Percentiles rank a stretch among this genome's conserved stretches.
These are phyloP conservation scores for Vanrija sp. DNA, from an alignment of 1,284 basidiomycete species.

Conservation along the genomic window DNA sequence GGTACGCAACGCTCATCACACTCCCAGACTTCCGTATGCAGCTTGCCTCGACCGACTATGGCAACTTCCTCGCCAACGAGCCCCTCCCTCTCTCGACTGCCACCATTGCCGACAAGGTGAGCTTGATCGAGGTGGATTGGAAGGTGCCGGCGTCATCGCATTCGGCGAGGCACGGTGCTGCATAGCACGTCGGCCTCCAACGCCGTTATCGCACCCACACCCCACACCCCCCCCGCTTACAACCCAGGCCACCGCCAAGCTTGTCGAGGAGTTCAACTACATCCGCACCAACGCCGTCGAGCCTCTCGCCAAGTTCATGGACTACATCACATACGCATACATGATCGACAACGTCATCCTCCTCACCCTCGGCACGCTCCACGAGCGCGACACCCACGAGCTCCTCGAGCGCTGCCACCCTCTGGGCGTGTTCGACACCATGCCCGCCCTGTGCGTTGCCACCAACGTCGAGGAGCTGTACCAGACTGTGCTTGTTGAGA, in stretches of 20 bases:
- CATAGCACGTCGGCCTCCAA: background rate
- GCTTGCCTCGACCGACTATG: slow-evolving; percentile 93
- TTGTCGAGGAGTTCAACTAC: slow-evolving; percentile 51
- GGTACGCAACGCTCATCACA: background rate
- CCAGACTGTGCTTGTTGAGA: slow-evolving; percentile 94
- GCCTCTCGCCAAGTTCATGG: slow-evolving; percentile 87
- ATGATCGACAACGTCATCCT: slow-evolving; percentile 99
- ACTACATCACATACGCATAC: slow-evolving; percentile 96
- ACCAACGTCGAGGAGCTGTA: slow-evolving; percentile 99
- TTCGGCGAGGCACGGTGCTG: background rate
- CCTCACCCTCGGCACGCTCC: slow-evolving; percentile 94
- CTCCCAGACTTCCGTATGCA: slow-evolving; percentile 81
- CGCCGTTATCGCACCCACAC: background rate
- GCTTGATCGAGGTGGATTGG: background rate
- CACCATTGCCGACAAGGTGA: slow-evolving; percentile 80
- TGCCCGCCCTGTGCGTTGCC: slow-evolving; percentile 98
- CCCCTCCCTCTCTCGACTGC: slow-evolving; percentile 91
- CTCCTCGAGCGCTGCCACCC: slow-evolving; percentile 95
- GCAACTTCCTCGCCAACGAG: slow-evolving; percentile 97
- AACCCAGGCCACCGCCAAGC: slow-evolving; percentile 4
- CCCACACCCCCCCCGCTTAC: background rate
- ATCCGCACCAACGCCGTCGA: slow-evolving; percentile 85
- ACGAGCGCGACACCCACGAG: slow-evolving; percentile 96
- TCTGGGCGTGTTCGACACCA: slow-evolving; percentile 93
- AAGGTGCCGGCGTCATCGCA: background rate